These are phyloP conservation scores for Moesziomyces sp. DNA, from an alignment of 1,284 basidiomycete species.

Conservation along the genomic window DNA sequence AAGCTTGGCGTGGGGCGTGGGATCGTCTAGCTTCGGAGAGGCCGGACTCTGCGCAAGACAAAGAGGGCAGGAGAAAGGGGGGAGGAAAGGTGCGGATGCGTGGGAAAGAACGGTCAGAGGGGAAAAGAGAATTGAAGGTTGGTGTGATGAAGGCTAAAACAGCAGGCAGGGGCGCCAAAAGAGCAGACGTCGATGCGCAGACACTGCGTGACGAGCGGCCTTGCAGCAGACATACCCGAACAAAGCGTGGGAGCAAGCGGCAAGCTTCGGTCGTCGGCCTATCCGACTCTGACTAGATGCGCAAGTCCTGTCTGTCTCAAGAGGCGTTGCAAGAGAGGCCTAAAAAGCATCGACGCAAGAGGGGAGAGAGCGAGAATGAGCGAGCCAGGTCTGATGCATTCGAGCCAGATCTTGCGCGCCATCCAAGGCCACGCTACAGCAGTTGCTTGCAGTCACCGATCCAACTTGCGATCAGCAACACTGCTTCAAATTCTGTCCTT, in stretches of 20 bases:
- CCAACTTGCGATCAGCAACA: background rate
- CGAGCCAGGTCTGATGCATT: slow-evolving; percentile 24
- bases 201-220: slow-evolving; percentile 1
- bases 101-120: slow-evolving; percentile 1
- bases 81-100: background rate
- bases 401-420: background rate
- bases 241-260: slow-evolving; percentile 1
- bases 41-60: background rate
- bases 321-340: slow-evolving; percentile 7
- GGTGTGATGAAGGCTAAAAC: background rate
- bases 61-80: background rate
- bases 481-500: background rate
- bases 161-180: background rate
- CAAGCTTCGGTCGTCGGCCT: background rate
- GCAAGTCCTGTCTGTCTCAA: slow-evolving; percentile 26
- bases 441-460: background rate
- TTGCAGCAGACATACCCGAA: slow-evolving; percentile 35
- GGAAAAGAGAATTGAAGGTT: background rate
- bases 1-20: background rate
- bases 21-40: background rate
- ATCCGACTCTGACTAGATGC: background rate
- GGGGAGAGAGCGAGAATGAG: slow-evolving; percentile 17
- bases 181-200: background rate
- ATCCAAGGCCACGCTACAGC: background rate
- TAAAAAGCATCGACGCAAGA: slow-evolving; percentile 6